A percentile compares a stretch with the other conserved stretches of the same genome.
Evolutionary conservation across 768 basidiomycete species (phyloP).

Genomic region (Boletus tylopilopsis): DNA sequence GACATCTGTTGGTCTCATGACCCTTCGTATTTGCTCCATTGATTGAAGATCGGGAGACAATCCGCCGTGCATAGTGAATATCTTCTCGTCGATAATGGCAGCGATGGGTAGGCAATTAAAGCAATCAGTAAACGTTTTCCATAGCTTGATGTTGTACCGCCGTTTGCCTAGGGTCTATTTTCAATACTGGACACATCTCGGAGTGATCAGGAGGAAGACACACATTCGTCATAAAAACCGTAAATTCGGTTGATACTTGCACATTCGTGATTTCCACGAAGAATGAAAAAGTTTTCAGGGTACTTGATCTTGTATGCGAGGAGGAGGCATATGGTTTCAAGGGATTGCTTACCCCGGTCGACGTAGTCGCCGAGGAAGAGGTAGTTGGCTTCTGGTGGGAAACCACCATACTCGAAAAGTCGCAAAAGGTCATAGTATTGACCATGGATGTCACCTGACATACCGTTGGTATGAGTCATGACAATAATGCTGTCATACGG

Average conservation of each 20-base stretch:
- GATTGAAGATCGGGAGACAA: constrained; percentile 96
- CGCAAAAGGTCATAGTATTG: constrained; percentile 99
- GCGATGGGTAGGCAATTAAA: constrained; percentile 99
- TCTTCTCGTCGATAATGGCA: constrained; percentile 99
- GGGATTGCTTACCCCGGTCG: constrained; percentile 96
- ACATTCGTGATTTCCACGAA: constrained; percentile 98
- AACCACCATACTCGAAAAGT: constrained; percentile 98
- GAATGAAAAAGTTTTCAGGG: constrained; percentile 99
- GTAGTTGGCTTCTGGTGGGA: constrained; percentile 99
- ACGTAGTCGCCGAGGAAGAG: constrained; percentile 99
- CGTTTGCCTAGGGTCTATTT: constrained; percentile 75
- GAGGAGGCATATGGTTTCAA: constrained; percentile 99
- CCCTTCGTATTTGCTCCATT: constrained; percentile 99
- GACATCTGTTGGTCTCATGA: constrained; percentile 98
- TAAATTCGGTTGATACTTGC: constrained; percentile 99
- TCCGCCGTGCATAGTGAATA: constrained; percentile 99
- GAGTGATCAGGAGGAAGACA: constrained; percentile 31
- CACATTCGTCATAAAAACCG: constrained; percentile 99
- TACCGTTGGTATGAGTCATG: constrained; percentile 23
- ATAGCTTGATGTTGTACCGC: constrained; percentile 99
- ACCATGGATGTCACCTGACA: constrained; percentile 93
- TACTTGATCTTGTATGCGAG: constrained; percentile 99
- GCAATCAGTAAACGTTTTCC: constrained; percentile 99
- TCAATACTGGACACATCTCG: constrained; percentile 9
- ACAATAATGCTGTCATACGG: constrained; percentile 4